phyloP scores from a whole-genome alignment of 805 yeast species.

The Millerago galiae region DNA sequence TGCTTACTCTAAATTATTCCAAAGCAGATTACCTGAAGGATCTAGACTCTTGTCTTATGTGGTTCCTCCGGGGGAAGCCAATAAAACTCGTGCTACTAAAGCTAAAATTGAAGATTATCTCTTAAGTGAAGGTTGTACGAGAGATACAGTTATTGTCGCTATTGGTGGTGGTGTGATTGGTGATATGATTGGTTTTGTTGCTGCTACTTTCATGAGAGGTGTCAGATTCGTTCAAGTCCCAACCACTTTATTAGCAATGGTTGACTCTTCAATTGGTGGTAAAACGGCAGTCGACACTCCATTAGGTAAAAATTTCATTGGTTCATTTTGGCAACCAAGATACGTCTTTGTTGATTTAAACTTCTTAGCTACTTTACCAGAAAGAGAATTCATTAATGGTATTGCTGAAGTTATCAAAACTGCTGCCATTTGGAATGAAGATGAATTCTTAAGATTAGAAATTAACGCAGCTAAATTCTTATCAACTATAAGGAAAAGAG shows the following conservation, averaged over 20 bases:
- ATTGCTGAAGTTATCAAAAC: constrained; percentile 98
- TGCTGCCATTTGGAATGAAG: constrained; percentile 95
- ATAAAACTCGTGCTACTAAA: constrained; percentile 82
- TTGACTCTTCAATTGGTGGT: constrained; percentile 96
- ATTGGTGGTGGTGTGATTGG: constrained; percentile 99
- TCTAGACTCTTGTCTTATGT: constrained; percentile 67
- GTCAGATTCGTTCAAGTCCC: constrained; percentile 92
- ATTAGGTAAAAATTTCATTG: constrained; percentile 88
- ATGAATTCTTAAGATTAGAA: constrained; percentile 82
- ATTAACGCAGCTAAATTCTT: constrained; percentile 63
- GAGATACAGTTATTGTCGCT: constrained; percentile 92
- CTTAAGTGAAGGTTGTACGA: constrained; percentile 78
- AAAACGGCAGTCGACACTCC: constrained; percentile 98
- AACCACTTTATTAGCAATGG: constrained; percentile 92
- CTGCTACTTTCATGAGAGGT: constrained; percentile 99
- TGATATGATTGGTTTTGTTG: constrained; percentile 97
- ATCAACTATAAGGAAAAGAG: constrained; percentile 50
- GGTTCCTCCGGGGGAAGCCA: constrained; percentile 90
- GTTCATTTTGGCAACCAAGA: constrained; percentile 96
- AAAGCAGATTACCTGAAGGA: constrained; percentile 35
- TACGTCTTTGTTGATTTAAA: constrained; percentile 83
- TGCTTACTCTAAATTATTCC: constrained; percentile 38
- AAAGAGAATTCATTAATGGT: constrained; percentile 92
- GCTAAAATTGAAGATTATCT: constrained; percentile 90
- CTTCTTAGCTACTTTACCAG: constrained; percentile 83